A percentile compares a stretch with the other conserved stretches of the same genome.
Evolutionary conservation across 495 filamentous ascomycete genomes (phyloP).

Genomic region (Penicillium cataractarum): DNA sequence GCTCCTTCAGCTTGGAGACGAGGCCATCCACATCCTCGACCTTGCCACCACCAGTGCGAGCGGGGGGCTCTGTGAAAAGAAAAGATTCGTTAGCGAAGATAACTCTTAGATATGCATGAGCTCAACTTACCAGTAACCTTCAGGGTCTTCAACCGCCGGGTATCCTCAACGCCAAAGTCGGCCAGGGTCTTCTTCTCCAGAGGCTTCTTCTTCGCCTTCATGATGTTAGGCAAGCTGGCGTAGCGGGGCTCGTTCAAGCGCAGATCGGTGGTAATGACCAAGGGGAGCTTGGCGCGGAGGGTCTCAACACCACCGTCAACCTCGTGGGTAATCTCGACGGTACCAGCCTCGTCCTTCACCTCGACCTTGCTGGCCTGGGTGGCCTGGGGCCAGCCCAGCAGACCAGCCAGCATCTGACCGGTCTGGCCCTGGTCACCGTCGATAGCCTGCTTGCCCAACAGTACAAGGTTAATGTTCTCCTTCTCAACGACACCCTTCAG

Average conservation of each 20-base stretch:
- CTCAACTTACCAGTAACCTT: slow-evolving; percentile 74
- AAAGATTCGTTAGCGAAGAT: slow-evolving; percentile 32
- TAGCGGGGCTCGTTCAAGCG: slow-evolving; percentile 94
- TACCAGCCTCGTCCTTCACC: slow-evolving; percentile 59
- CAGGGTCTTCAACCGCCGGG: slow-evolving; percentile 79
- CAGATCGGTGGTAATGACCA: slow-evolving; percentile 94
- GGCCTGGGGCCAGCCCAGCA: slow-evolving; percentile 91
- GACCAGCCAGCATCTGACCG: slow-evolving; percentile 94
- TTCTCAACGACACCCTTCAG: slow-evolving; percentile 73
- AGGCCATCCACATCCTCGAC: slow-evolving; percentile 96
- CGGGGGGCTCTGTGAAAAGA: slow-evolving; percentile 70
- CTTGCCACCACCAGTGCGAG: slow-evolving; percentile 91
- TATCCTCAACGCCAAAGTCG: slow-evolving; percentile 76
- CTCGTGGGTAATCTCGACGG: slow-evolving; percentile 79
- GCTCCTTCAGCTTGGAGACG: slow-evolving; percentile 88
- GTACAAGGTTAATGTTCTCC: slow-evolving; percentile 87
- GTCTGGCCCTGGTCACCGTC: slow-evolving; percentile 97
- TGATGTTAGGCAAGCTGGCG: slow-evolving; percentile 94
- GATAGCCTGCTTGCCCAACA: slow-evolving; percentile 96
- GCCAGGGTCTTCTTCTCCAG: slow-evolving; percentile 84
- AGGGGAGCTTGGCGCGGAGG: slow-evolving; percentile 76
- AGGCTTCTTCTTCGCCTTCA: slow-evolving; percentile 99
- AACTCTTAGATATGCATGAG: not conserved
- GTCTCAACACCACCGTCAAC: slow-evolving; percentile 96
- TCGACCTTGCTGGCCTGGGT: slow-evolving; percentile 86